These are phyloP conservation scores for Straminergon stramineum DNA, from an alignment of 225 moss, liverwort and hornwort species.

Conservation along the genomic window DNA sequence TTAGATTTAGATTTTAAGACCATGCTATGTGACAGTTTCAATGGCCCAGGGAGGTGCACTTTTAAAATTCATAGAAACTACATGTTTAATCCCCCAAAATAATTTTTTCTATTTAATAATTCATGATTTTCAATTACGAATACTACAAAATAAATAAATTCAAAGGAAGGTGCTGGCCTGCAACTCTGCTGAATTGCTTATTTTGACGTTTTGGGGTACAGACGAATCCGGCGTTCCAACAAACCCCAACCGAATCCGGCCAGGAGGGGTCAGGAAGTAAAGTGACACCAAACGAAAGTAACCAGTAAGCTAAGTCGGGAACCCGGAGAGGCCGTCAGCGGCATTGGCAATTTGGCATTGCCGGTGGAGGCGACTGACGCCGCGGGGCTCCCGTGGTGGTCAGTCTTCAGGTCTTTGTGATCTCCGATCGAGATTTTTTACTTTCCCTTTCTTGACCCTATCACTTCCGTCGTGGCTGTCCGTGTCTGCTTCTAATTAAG, in stretches of 20 bases:
- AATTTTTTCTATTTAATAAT: not conserved
- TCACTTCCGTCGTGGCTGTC: too few relatives aligned
- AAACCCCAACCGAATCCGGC: not conserved
- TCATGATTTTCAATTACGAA: not conserved
- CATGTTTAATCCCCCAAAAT: not conserved
- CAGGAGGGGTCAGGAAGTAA: too few relatives aligned
- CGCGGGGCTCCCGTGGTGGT: not conserved
- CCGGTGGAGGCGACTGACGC: not conserved
- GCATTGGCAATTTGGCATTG: not conserved
- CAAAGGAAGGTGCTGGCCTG: not conserved
- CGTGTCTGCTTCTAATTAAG: too few relatives aligned
- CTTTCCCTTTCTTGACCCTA: not conserved
- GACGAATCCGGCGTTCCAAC: not conserved
- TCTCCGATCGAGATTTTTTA: not conserved
- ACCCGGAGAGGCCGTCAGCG: not conserved
- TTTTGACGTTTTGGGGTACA: not conserved
- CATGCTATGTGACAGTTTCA: not conserved
- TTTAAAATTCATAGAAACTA: not conserved
- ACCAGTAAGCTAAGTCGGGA: not conserved
- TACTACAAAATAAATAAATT: too few relatives aligned
- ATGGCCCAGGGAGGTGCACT: not conserved
- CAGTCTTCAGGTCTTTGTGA: not conserved
- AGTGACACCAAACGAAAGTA: not conserved
- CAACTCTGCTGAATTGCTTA: not conserved
- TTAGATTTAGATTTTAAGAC: too few relatives aligned